A percentile compares a stretch with the other conserved stretches of the same genome.
Evolutionary conservation across 2,329 filamentous ascomycete species (phyloP).

Genomic region (Alternaria brassicicola): DNA sequence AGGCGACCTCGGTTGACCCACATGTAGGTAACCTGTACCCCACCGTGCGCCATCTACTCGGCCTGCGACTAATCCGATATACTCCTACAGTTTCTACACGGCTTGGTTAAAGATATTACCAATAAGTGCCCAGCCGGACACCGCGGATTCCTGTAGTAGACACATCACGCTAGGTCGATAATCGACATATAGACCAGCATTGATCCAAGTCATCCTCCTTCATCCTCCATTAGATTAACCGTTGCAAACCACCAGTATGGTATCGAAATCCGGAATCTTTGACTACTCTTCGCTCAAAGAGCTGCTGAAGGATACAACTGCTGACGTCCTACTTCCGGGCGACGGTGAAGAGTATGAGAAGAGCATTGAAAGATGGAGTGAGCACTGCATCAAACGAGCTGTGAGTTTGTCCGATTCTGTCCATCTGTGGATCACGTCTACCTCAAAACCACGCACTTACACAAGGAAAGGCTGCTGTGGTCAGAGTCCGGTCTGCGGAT

Average conservation of each 20-base stretch:
- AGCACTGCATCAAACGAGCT: conserved; percentile 38
- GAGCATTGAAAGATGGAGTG: conserved; percentile 38
- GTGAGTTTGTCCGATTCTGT: conserved; percentile 16
- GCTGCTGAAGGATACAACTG: conserved; percentile 24
- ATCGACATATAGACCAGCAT: not conserved
- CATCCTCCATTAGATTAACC: not conserved
- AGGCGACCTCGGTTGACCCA: not conserved
- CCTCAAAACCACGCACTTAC: not conserved
- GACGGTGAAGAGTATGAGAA: conserved; percentile 33
- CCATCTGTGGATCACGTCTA: not conserved
- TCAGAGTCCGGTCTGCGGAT: conserved; percentile 24
- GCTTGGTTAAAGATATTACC: too few relatives aligned
- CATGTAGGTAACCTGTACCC: not conserved
- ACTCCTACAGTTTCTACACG: not conserved
- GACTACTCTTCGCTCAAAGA: conserved; percentile 29
- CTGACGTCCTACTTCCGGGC: conserved; percentile 28
- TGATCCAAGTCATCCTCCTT: not conserved
- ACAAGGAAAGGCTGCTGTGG: conserved; percentile 26
- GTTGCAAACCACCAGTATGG: conserved; percentile 11
- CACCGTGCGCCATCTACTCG: not conserved
- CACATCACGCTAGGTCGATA: not conserved
- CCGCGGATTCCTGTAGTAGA: not conserved
- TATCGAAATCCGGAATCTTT: conserved; percentile 11
- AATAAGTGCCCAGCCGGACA: not conserved
- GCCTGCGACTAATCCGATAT: not conserved